These are phyloP conservation scores for Candida krabiensis DNA, from an alignment of 805 yeast species.

Conservation along the genomic window DNA sequence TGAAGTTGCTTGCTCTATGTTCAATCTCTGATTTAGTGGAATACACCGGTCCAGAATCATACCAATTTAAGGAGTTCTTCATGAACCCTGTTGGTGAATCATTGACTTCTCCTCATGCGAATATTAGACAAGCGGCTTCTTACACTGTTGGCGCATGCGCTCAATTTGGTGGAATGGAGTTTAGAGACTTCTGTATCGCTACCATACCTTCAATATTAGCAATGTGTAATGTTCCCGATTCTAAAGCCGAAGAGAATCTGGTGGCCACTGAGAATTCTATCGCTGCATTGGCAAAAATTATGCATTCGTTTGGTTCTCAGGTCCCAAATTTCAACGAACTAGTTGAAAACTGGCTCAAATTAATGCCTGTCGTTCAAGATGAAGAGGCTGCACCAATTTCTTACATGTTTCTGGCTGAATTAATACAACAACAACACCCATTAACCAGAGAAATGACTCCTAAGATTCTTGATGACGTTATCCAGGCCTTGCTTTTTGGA, in stretches of 20 bases:
- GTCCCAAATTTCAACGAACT: slow-evolving; percentile 65
- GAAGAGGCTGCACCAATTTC: slow-evolving; percentile 86
- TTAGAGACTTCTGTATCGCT: slow-evolving; percentile 61
- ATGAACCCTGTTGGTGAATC: slow-evolving; percentile 64
- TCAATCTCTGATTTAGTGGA: slow-evolving; percentile 80
- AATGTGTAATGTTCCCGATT: slow-evolving; percentile 73
- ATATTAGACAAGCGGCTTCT: slow-evolving; percentile 84
- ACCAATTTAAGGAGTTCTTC: slow-evolving; percentile 63
- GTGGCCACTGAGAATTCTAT: slow-evolving; percentile 86
- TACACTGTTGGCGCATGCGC: slow-evolving; percentile 86
- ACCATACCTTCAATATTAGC: slow-evolving; percentile 75
- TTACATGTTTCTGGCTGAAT: slow-evolving; percentile 69
- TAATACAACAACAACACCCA: slow-evolving; percentile 68
- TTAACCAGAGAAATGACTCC: slow-evolving; percentile 53
- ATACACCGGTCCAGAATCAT: slow-evolving; percentile 69
- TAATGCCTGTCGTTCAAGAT: slow-evolving; percentile 81
- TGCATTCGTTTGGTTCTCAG: slow-evolving; percentile 58
- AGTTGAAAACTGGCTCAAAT: slow-evolving; percentile 72
- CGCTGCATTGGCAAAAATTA: slow-evolving; percentile 80
- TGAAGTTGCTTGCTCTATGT: slow-evolving; percentile 76
- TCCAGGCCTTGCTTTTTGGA: slow-evolving; percentile 71
- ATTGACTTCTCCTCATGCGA: slow-evolving; percentile 63
- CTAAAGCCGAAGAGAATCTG: slow-evolving; percentile 80
- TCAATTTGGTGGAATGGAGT: slow-evolving; percentile 68
- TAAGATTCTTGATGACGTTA: slow-evolving; percentile 62